Evolutionary conservation across 768 basidiomycete species (phyloP), one percentile per base, ranked within the genome.

Genomic region (Suillus plorans): DNA sequence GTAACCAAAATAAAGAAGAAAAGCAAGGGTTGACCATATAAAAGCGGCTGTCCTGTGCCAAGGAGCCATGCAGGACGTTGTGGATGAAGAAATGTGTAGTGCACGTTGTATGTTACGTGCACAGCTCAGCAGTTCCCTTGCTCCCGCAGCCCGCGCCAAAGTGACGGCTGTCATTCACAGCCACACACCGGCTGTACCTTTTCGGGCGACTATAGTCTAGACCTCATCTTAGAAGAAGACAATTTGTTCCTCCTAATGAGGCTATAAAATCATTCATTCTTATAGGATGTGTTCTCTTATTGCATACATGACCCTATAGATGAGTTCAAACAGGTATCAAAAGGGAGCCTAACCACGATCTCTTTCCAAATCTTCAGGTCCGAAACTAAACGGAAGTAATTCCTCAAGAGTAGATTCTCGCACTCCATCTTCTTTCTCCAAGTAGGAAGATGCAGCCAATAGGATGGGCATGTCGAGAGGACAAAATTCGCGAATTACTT

Each of bases 401-500:
- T 88, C 86, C 4, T 79, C 90, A 31, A 96, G 76, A 4, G 88
- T 93, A 60, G 86, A 89, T 66, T 87, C 85, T 59, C 80, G 76
- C 14, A 91, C 79, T 44, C 85, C 82, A 22, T 75, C 73, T 25
- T 69, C 66, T 39, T 70, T 67, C 63, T 82, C 76, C 0, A 84
- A 81, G 69, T 88, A 88, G 70, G 88, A 83, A 2, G 84, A 85
- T 3, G 90, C 89, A 3, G 91, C 85, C 4, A 95, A 86, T 31
- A 87, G 75, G 62, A 91, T 79, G 0, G 92, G 92, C 82, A 90
- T 91, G 31, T 87, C 80, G 44, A 85, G 83, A 7, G 84, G 75
- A 70, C 92, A 95, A 70, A 97, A 96, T 71, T 97, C 95, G 64
- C 92, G 87, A 58, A 94, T 83, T 59, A 97, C 85, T 74, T 98